A percentile compares a stretch with the other conserved stretches of the same genome.
Conservation (phyloP, 225 moss, liverwort and hornwort species). For the Straminergon stramineum region DNA sequence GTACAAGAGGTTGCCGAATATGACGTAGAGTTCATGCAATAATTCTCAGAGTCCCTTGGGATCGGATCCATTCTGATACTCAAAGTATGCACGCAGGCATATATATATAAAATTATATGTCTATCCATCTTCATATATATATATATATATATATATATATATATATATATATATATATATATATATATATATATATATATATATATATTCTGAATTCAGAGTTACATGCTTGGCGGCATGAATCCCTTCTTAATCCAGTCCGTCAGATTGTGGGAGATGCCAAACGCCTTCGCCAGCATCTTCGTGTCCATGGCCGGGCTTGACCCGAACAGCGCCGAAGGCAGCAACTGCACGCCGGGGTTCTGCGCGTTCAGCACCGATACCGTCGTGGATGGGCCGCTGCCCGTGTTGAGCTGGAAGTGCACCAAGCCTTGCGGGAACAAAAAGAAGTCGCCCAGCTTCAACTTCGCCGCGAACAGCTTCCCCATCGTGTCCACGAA, state of each 20-base stretch:
- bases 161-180: too few species aligned
- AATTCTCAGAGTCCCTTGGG: too few species aligned
- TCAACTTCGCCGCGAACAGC: not conserved
- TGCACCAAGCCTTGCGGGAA: constrained; percentile 2
- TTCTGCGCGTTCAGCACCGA: not conserved
- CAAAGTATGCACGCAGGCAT: too few species aligned
- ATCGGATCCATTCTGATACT: too few species aligned
- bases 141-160: too few species aligned
- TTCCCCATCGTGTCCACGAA: constrained; percentile 3
- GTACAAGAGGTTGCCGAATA: too few species aligned
- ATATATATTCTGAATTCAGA: too few species aligned
- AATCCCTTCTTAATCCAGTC: not conserved
- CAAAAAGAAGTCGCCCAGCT: not conserved
- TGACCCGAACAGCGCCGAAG: not conserved
- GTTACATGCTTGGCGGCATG: not conserved
- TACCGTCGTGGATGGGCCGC: not conserved
- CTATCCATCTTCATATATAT: too few species aligned
- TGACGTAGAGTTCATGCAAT: too few species aligned
- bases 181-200: too few species aligned
- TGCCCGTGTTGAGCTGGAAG: not conserved
- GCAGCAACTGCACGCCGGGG: not conserved
- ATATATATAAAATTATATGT: too few species aligned
- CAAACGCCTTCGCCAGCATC: not conserved
- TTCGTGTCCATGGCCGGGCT: not conserved
- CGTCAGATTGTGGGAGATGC: not conserved